A percentile compares a stretch with the other conserved stretches of the same genome.
Conservation (phyloP, 208 protist species). For the Wallacemonas sp. region DNA sequence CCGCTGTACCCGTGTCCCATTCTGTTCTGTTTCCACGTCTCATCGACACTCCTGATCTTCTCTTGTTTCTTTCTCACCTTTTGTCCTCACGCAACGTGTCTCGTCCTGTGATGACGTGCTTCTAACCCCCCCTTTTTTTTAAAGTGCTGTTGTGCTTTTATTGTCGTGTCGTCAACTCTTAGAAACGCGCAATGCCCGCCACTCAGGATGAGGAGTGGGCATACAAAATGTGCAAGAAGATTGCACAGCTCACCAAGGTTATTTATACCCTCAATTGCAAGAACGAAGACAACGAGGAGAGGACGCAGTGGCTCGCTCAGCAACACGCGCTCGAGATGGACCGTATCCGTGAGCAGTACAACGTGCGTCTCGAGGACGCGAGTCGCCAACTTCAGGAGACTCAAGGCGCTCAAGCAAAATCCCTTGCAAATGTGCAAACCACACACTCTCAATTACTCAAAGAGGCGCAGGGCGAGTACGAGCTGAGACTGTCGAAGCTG, state of each 20-base stretch:
- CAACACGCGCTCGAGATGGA: slow-evolving; percentile 84
- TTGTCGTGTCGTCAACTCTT: background rate
- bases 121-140: background rate
- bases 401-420: slow-evolving; percentile 27
- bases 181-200: background rate
- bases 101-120: too few species aligned
- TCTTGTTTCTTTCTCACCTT: slow-evolving; percentile 21
- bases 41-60: background rate
- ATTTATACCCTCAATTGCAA: slow-evolving; percentile 96
- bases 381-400: slow-evolving; percentile 37
- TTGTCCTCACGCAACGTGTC: too few species aligned
- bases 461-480: slow-evolving; percentile 40
- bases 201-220: slow-evolving; percentile 76
- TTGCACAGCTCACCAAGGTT: slow-evolving; percentile 97
- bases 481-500: slow-evolving; percentile 35
- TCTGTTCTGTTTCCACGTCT: background rate
- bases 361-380: slow-evolving; percentile 65
- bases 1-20: too few species aligned
- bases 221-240: slow-evolving; percentile 97
- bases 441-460: slow-evolving; percentile 33
- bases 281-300: slow-evolving; percentile 93
- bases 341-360: background rate
- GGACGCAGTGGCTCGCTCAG: slow-evolving; percentile 59
- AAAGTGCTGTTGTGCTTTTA: slow-evolving; percentile 7
- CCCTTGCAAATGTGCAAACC: slow-evolving; percentile 23